phyloP scores from a whole-genome alignment of 2,329 filamentous ascomycete genomes.

The Hymenotorrendiella dingleyae region DNA sequence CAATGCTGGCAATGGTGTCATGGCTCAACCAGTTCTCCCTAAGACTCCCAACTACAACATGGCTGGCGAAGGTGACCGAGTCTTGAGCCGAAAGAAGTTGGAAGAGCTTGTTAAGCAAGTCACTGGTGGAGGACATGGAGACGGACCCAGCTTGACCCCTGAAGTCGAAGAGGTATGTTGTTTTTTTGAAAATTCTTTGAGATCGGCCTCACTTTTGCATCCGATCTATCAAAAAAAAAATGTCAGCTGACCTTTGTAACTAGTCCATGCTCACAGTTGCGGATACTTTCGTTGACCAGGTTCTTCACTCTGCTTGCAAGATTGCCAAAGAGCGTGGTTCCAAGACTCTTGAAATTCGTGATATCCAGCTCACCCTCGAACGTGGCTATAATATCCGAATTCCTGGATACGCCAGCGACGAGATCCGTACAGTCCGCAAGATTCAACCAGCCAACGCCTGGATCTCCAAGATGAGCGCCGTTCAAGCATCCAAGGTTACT shows the following conservation, averaged over 20 bases:
- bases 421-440: constrained; percentile 90
- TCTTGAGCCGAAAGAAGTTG: constrained; percentile 96
- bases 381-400: constrained; percentile 87
- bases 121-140: constrained; percentile 68
- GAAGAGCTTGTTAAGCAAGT: constrained; percentile 94
- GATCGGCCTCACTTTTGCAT: not conserved
- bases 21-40: constrained; percentile 79
- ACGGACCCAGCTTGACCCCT: constrained; percentile 69
- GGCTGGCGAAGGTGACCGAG: constrained; percentile 85
- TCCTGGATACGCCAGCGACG: constrained; percentile 89
- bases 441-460: constrained; percentile 81
- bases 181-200: constrained; percentile 1
- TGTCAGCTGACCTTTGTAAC: constrained; percentile 7
- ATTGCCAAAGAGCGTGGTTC: constrained; percentile 90
- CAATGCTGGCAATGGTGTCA: constrained; percentile 71
- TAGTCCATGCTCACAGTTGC: constrained; percentile 83
- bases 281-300: constrained; percentile 90
- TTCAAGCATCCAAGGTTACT: constrained; percentile 86
- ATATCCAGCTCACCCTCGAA: constrained; percentile 77
- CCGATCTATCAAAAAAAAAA: not conserved
- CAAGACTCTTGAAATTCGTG: constrained; percentile 82
- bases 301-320: constrained; percentile 80
- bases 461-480: constrained; percentile 95
- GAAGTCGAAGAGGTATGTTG: constrained; percentile 86
- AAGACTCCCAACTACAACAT: constrained; percentile 80